Conservation (phyloP, 2,329 filamentous ascomycete species). For the Tolypocladium cylindrosporum region DNA sequence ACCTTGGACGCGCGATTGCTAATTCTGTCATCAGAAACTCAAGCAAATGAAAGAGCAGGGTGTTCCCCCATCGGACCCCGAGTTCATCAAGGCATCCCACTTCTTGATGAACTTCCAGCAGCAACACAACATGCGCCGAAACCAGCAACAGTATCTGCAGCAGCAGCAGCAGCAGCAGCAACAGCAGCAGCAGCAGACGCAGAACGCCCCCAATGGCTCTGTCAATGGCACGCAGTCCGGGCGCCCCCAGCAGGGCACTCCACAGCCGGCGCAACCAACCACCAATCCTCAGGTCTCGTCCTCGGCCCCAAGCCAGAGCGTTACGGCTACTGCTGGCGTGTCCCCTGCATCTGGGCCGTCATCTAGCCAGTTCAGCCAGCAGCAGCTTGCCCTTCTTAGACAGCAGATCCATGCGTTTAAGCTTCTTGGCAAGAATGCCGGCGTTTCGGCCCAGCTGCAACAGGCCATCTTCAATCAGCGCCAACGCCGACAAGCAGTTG, state of each 20-base stretch:
- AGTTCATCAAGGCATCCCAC: conserved; percentile 73
- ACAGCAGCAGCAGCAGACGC: conserved; percentile 34
- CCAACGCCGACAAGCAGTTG: conserved; percentile 50
- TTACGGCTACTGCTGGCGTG: conserved; percentile 20
- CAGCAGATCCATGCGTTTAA: conserved; percentile 91
- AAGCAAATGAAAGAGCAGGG: conserved; percentile 82
- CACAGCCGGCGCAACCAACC: conserved; percentile 19
- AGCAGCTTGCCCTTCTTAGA: conserved; percentile 69
- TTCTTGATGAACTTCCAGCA: conserved; percentile 65
- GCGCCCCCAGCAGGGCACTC: conserved; percentile 27
- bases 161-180: conserved; percentile 23
- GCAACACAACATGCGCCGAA: conserved; percentile 46
- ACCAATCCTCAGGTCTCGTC: conserved; percentile 26
- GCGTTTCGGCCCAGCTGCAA: conserved; percentile 69
- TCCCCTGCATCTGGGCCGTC: conserved; percentile 18
- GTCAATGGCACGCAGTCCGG: conserved; percentile 38
- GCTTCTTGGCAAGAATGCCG: conserved; percentile 75
- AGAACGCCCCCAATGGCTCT: conserved; percentile 45
- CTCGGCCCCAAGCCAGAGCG: conserved; percentile 23
- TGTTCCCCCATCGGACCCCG: conserved; percentile 72
- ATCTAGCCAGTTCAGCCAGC: conserved; percentile 59
- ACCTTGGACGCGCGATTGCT: background rate
- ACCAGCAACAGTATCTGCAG: conserved; percentile 32
- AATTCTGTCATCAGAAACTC: conserved; percentile 53
- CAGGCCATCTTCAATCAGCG: conserved; percentile 72